Evolutionary conservation across 176 grass and related monocot species (phyloP), one percentile per base, ranked within the genome.

Genomic region (Triticum aestivum): DNA sequence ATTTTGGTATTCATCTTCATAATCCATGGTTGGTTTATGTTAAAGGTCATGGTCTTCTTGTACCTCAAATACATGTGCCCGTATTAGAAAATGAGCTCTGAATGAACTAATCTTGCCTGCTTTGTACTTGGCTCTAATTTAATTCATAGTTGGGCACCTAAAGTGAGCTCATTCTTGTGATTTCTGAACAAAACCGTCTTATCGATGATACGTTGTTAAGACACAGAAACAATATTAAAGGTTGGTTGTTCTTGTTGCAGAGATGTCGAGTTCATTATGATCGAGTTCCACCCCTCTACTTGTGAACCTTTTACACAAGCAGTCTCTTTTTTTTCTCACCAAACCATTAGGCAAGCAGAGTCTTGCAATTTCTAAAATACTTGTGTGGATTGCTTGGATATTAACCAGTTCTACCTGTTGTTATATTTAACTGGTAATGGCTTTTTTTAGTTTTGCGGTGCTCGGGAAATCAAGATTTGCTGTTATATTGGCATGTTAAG

Each of bases 141-240:
- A 41, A 77, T 87, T 83, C n/a, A 52, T n/a, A 86, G 26, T 69
- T 73, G 23, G 24, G 20, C 7, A 83, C 44, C 64, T 56, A 41
- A 21, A 24, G 8, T 38, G 44, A 38, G 58, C 29, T 65, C 12
- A 6, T 77, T 76, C 58, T 76, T 76, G 34, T 51, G 26, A 63
- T 26, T 62, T 83, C 10, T 73, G 69, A 61, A 24, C 32, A 83
- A 34, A 17, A 62, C 6, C 0, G 17, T 21, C 45, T 66, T 65
- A 37, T 84, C 4, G 26, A 52, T 77, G 32, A 24, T 15, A 8
- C 10, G 21, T 74, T 75, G 33, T 69, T 76, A 17, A 73, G 11
- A 42, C 69, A 73, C 21, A 44, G 5, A n/a, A 21, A 42, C 6
- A 59, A 11, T 75, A 41, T 44, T 33, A 29, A 82, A 88, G 13